A percentile compares a stretch with the other conserved stretches of the same genome.
phyloP scores from a whole-genome alignment of 768 basidiomycete species.

The Pleurotus sapidus region DNA sequence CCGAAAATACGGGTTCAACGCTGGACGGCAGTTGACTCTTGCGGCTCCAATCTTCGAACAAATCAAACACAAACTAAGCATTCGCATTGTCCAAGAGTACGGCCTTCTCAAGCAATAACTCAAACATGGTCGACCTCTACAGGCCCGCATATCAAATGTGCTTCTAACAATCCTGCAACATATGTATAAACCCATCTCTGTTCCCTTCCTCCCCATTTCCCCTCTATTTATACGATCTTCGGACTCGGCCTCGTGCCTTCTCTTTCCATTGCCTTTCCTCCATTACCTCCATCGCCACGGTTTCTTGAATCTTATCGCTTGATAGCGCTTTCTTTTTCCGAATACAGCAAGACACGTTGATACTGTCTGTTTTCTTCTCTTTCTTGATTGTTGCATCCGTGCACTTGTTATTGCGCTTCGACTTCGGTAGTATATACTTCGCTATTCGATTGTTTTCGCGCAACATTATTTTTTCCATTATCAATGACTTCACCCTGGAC shows the following conservation, averaged over 20 bases:
- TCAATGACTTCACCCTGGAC: not conserved
- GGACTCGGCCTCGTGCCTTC: not conserved
- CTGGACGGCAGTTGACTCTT: not conserved
- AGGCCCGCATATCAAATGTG: not conserved
- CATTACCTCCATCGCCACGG: not conserved
- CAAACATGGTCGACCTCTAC: not conserved
- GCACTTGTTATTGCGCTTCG: not conserved
- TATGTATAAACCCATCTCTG: conserved; percentile 7
- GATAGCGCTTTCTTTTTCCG: not conserved
- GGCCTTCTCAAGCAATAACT: not conserved
- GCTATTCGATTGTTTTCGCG: not conserved
- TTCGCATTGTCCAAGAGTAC: not conserved
- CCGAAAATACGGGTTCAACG: not conserved
- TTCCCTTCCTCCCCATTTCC: not conserved
- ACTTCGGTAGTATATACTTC: not conserved
- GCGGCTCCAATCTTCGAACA: not conserved
- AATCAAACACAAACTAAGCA: not conserved
- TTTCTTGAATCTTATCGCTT: not conserved
- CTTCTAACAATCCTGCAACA: not conserved
- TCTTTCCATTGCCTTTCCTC: not conserved
- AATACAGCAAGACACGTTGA: not conserved
- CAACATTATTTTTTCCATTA: not conserved
- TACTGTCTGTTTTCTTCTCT: not conserved
- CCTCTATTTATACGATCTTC: conserved; percentile 5
- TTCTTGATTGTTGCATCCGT: not conserved